Conservation (phyloP, 2,329 filamentous ascomycete species). For the Alternaria postmessia region DNA sequence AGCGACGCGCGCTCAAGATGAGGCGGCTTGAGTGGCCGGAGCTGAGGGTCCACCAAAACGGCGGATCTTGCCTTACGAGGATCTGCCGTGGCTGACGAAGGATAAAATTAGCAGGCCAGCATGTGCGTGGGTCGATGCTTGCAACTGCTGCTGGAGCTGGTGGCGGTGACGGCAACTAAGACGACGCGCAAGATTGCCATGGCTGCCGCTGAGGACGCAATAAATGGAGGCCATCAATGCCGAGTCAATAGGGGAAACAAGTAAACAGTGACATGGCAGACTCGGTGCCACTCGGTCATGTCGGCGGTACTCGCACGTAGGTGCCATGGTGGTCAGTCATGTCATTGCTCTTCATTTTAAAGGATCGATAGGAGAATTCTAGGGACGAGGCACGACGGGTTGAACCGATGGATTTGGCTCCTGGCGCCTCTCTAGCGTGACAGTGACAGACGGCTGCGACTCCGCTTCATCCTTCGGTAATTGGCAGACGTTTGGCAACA, state of each 20-base stretch:
- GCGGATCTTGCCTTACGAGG: conserved; percentile 12
- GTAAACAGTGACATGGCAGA: not conserved
- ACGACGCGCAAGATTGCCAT: conserved; percentile 3
- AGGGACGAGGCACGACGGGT: not conserved
- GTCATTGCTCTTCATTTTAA: not conserved
- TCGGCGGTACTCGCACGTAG: not conserved
- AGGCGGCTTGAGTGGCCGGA: conserved; percentile 13
- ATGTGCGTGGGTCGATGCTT: conserved; percentile 3
- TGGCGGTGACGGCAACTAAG: not conserved
- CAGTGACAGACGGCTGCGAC: conserved; percentile 1
- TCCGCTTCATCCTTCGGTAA: not conserved
- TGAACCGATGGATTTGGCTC: not conserved
- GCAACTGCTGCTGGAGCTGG: conserved; percentile 2
- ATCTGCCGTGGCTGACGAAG: conserved; percentile 12
- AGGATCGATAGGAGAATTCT: not conserved
- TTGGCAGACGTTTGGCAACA: not conserved
- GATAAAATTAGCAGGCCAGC: conserved; percentile 21
- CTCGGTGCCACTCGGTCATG: not conserved
- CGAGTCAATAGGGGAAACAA: conserved; percentile 1
- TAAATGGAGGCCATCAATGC: not conserved
- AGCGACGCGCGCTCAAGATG: conserved; percentile 9
- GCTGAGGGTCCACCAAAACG: conserved; percentile 16
- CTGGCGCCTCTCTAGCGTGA: not conserved
- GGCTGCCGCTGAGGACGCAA: not conserved
- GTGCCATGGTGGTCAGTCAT: not conserved